Base-by-base conservation (phyloP, 257 asterid species). In the Paraleonurus japonicus region DNA sequence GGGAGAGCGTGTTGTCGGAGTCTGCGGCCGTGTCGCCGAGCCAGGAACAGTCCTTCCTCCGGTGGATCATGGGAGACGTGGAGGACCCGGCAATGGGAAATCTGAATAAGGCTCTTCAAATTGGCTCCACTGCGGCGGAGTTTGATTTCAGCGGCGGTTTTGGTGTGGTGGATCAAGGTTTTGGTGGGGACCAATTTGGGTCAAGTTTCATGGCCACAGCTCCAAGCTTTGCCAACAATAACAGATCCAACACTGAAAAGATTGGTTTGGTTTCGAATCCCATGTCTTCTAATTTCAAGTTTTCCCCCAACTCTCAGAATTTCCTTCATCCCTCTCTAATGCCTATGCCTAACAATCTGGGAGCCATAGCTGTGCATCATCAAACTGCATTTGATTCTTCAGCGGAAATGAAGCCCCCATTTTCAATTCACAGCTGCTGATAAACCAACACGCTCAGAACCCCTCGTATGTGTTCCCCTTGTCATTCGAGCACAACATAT, bases 51-150 rank as follows among this genome's bases (percentile, higher is more conserved):
- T 85, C 95, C 58, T 71, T 85, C 41, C 64, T 86, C 43, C 82
- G 89, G 61, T 89, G 95, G 95, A 85, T 86, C 82, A 88, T 92
- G 96, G 94, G 90, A 17, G 98, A 86, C 75, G 92, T 85, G 58
- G 97, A 87, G 27, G 96, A 89, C 84, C 85, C 90, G 0, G 79
- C 95, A 3, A 77, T 84, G 80, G 86, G 79, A 16, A 82, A 72
- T 57, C 79, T 81, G 64, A 82, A 79, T 61, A 89, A 83, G 87
- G 82, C 74, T 12, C 76, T 86, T 65, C 97, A 92, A 37, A 76
- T 79, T 35, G 81, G 78, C 45, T 75, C 79, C 2, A 39, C 81
- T 24, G 71, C 88, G 43, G 61, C 83, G 58, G 92, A 88, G 69
- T 85, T 84, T 43, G 95, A 83, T 45, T 84, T 88, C 65, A 75